Conservation (phyloP, 495 filamentous ascomycete species). For the Ramalina peruviana region DNA sequence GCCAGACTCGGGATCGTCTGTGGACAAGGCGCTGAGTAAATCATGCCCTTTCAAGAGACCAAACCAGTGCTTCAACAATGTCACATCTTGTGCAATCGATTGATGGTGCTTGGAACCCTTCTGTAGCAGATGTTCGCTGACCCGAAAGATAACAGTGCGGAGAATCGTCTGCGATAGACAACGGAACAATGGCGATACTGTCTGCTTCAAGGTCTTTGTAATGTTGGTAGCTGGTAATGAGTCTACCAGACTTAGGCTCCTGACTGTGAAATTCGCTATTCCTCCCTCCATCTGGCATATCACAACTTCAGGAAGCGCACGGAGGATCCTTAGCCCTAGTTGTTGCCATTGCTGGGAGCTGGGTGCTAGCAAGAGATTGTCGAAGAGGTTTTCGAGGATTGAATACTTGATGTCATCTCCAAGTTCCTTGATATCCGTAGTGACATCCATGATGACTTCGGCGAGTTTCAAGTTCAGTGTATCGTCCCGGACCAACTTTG, state of each 20-base stretch:
- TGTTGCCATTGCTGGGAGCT: background rate
- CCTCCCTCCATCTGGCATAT: background rate
- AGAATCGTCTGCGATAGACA: background rate
- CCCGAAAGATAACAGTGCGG: background rate
- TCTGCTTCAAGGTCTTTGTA: background rate
- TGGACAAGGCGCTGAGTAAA: background rate
- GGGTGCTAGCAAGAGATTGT: too few species aligned
- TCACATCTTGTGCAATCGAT: background rate
- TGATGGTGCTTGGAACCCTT: background rate
- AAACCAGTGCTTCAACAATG: background rate
- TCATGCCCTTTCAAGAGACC: background rate
- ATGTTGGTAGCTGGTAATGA: background rate
- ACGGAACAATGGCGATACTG: background rate
- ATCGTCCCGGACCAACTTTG: background rate
- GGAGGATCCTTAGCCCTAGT: background rate
- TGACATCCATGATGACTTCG: background rate
- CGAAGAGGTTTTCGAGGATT: background rate
- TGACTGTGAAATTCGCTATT: background rate
- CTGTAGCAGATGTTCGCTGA: background rate
- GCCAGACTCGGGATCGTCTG: background rate
- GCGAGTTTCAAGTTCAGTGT: background rate
- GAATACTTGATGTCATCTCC: background rate
- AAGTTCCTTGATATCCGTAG: slow-evolving; percentile 5
- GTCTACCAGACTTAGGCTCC: background rate
- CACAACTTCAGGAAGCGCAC: background rate